Base-by-base conservation (phyloP, 2,329 filamentous ascomycete species). In the Thielaviopsis ethacetica region DNA sequence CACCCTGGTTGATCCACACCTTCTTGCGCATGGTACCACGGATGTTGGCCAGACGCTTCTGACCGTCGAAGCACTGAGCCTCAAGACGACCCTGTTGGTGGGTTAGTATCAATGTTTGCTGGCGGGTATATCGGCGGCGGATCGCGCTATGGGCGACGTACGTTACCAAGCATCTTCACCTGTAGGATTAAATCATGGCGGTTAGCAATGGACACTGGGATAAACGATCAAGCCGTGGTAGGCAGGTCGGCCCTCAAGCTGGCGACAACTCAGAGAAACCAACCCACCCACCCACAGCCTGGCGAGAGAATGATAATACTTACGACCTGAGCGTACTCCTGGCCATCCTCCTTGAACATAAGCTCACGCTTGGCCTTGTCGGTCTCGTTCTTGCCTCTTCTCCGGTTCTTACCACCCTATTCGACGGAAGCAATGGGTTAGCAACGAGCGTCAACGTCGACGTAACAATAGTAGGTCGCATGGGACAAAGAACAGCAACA, bases 351-450 rank as follows among this genome's bases (percentile, higher is more conserved):
- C 77, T 96, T 96, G 84, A 97, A 97, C 69, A 89, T 91, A 69
- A 97, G 81, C 75, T 97, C 91, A 74, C 91, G 91, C 81, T 96
- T 96, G 78, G 96, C 91, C 71, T 96, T 95, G 79, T 97, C 93
- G 76, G 93, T 94, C 78, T 95, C 89, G 82, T 95, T 95, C 86
- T 96, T 97, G 76, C 91, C 91, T 77, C 93, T 84, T 83, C 91
- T 86, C 75, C 91, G 81, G 78, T 97, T 97, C 82, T 97, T 97
- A 78, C 91, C 91, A 74, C 91, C 91, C 89, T 93, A 68, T 81
- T 67, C 30, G n/a, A 57, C 26, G 24, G 41, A 38, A 54, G 50
- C 15, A 24, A 50, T 51, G 22, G 57, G 51, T 21, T 19, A 34
- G 49, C 19, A 21, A n/a, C 50, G 50, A 50, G 26, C 30, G 10